Evolutionary conservation across 257 asterid species (phyloP), one percentile per base, ranked within the genome.

Genomic region (Nyctanthes arbortristis): DNA sequence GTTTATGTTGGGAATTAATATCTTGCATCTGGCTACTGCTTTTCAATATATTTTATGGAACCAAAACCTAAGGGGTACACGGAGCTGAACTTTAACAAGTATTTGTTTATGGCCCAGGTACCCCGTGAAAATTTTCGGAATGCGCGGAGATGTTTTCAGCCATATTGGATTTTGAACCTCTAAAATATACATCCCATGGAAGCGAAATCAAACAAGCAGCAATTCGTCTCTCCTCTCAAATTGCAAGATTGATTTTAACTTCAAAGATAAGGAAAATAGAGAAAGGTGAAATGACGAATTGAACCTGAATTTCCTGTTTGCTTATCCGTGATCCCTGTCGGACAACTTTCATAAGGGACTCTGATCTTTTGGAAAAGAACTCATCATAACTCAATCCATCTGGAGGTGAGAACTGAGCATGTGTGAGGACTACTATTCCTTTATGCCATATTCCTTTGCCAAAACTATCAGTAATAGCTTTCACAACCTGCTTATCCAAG

Each of bases 331-430:
- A 93, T 43, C 96, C 98, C 73, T 66, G 82, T 22, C 90, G 91
- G 27, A 94, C 88, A 75, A 90, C 82, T 82, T 74, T 94, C 80
- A 94, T 71, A 73, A 94, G 88, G 25, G 96, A 88, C 27, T 89
- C 99, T 11, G 99, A 89, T 80, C 99, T 87, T 78, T 75, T 90
- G 63, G 89, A 70, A 72, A 78, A 77, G 84, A 89, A 94, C 68
- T 94, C 98, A 0, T 91, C 99, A 34, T 89, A 94, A 54, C 74
- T 82, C 85, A 94, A 80, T 59, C 90, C 95, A 83, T 94, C 99
- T 7, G 99, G 99, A 52, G 99, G 98, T 28, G 97, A 92, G 80
- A 94, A 91, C 80, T 94, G 99, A 77, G 97, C 99, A 75, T 94
- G 98, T 28, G 98, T 89, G 22, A 94, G 93, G 25, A 91, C 98